Percentiles rank a stretch among this genome's conserved stretches.
These are phyloP conservation scores for Pichia sp. DNA, from an alignment of 1,139 yeast genomes.

Conservation along the genomic window DNA sequence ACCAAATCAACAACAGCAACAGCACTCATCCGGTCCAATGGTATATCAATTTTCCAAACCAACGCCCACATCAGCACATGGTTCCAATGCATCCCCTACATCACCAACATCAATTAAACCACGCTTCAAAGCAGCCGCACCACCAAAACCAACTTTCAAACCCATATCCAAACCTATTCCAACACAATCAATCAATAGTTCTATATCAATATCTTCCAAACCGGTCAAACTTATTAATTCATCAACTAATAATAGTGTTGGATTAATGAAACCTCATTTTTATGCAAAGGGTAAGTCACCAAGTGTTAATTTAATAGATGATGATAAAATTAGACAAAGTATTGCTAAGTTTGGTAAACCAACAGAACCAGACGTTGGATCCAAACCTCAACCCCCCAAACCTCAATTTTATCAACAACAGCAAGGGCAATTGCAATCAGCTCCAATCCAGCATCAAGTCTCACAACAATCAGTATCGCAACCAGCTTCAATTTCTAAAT, in stretches of 20 bases:
- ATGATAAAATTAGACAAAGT: conserved; percentile 6
- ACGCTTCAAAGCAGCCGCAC: background rate
- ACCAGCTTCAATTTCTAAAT: too few species aligned
- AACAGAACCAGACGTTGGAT: background rate
- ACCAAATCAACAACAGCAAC: background rate
- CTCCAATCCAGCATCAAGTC: too few species aligned
- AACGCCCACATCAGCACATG: background rate
- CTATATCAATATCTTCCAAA: background rate
- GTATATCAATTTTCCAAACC: conserved; percentile 11
- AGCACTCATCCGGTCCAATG: conserved; percentile 6
- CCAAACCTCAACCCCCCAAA: background rate
- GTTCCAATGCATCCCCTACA: background rate
- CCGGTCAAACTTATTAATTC: background rate
- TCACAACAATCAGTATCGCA: background rate
- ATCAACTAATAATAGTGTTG: background rate
- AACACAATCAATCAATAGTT: conserved; percentile 1
- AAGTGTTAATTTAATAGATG: background rate
- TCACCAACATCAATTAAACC: background rate
- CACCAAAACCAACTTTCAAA: conserved; percentile 8
- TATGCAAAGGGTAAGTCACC: conserved; percentile 11
- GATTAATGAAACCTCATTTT: conserved; percentile 14
- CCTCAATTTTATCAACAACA: background rate
- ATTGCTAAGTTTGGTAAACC: conserved; percentile 11
- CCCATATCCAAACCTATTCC: conserved; percentile 7
- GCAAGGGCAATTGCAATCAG: too few species aligned